phyloP scores from a whole-genome alignment of 2,329 filamentous ascomycete genomes.

The Eutypella sp. region DNA sequence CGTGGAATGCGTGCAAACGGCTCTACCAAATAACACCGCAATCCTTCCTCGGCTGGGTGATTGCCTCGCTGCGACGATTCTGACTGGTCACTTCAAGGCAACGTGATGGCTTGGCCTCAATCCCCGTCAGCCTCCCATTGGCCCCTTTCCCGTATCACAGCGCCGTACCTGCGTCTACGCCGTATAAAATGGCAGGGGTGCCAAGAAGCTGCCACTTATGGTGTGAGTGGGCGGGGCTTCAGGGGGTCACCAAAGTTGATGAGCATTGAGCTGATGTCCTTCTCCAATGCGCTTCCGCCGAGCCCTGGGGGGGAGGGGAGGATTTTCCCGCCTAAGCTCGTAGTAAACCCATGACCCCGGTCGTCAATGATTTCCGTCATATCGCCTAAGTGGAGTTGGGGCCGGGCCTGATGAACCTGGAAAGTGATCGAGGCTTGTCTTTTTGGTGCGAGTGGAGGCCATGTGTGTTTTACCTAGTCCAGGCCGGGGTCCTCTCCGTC shows the following conservation, averaged over 20 bases:
- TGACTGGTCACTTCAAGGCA: constrained; percentile 8
- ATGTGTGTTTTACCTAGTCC: constrained; percentile 8
- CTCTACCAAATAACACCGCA: background rate
- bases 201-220: background rate
- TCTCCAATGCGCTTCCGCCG: too few relatives aligned
- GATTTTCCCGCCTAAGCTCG: too few relatives aligned
- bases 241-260: constrained; percentile 22
- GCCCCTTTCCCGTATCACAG: constrained; percentile 23
- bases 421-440: constrained; percentile 12
- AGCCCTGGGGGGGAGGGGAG: too few relatives aligned
- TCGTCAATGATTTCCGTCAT: background rate
- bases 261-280: background rate
- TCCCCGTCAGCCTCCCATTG: constrained; percentile 14
- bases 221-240: constrained; percentile 10
- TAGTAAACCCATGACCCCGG: background rate
- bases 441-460: constrained; percentile 6
- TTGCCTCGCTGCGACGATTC: background rate
- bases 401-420: constrained; percentile 14
- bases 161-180: constrained; percentile 27
- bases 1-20: background rate
- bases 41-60: background rate
- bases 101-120: constrained; percentile 7
- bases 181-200: background rate
- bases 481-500: constrained; percentile 6
- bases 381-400: constrained; percentile 14